These are phyloP conservation scores for Fusarium dlaminii DNA, from an alignment of 2,329 filamentous ascomycete genomes.

Conservation along the genomic window DNA sequence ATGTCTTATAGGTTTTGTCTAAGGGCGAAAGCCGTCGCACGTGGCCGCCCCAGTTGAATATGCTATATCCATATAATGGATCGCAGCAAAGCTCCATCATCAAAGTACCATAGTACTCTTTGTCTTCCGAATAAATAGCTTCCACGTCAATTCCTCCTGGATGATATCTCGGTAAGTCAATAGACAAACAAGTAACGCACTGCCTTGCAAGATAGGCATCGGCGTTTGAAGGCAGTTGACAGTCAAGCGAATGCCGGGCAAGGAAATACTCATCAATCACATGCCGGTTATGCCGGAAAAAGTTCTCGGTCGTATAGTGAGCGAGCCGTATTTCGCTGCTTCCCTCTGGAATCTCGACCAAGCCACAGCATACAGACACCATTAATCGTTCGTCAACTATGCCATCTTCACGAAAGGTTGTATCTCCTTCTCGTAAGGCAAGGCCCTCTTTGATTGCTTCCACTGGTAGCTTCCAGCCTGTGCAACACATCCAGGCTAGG, in stretches of 20 bases:
- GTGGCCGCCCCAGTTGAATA: background rate
- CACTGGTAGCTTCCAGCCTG: fast-evolving
- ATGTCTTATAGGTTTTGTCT: background rate
- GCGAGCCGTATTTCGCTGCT: background rate
- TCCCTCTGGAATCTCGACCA: background rate
- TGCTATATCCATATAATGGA: background rate
- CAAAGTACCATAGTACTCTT: too few species aligned
- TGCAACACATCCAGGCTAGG: background rate
- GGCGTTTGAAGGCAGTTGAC: fast-evolving
- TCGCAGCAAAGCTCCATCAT: too few species aligned
- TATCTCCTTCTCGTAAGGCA: background rate
- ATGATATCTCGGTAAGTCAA: fast-evolving
- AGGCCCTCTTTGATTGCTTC: background rate
- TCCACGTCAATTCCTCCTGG: background rate
- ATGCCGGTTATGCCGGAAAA: background rate
- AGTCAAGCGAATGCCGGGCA: too few species aligned
- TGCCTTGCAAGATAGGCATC: background rate
- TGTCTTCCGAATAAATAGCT: too few species aligned
- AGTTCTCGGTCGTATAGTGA: background rate
- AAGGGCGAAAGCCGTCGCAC: background rate
- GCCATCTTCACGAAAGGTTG: fast-evolving
- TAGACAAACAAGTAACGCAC: background rate
- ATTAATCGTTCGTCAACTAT: background rate
- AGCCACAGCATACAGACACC: background rate
- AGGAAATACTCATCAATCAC: background rate